Evolutionary conservation across 176 grass and related monocot genomes (phyloP).

Genomic region (Lolium perenne): DNA sequence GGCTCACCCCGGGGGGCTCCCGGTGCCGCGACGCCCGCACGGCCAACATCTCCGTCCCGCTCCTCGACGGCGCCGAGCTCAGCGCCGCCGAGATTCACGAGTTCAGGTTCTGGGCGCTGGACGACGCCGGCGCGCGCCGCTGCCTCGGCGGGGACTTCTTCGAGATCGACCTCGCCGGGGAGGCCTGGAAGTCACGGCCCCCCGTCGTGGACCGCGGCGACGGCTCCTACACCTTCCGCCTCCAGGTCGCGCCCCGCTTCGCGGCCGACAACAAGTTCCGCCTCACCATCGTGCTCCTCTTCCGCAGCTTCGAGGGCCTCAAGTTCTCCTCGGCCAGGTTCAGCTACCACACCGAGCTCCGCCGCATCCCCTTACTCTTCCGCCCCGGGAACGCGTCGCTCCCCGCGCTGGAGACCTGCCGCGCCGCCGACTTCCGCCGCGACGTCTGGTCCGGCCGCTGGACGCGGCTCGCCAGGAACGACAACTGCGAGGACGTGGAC

Average conservation of each 20-base stretch:
- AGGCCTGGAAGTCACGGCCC: conserved; percentile 80
- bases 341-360: conserved; percentile 68
- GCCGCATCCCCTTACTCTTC: conserved; percentile 57
- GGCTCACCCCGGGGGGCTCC: conserved; percentile 57
- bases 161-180: conserved; percentile 82
- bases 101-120: conserved; percentile 72
- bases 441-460: conserved; percentile 81
- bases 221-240: conserved; percentile 84
- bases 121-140: conserved; percentile 54
- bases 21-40: conserved; percentile 80
- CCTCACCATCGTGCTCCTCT: conserved; percentile 84
- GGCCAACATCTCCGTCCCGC: conserved; percentile 61
- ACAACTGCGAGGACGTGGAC: conserved; percentile 57
- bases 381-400: conserved; percentile 44
- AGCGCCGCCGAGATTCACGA: conserved; percentile 60
- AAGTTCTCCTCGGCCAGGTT: conserved; percentile 87
- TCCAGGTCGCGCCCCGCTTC: conserved; percentile 78
- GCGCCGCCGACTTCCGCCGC: conserved; percentile 53
- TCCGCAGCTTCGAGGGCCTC: conserved; percentile 88
- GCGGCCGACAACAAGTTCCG: conserved; percentile 57
- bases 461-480: conserved; percentile 77
- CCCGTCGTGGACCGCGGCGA: conserved; percentile 76
- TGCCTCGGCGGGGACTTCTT: conserved; percentile 96
- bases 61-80: conserved; percentile 45
- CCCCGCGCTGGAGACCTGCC: conserved; percentile 57